These are phyloP conservation scores for Venturia effusa DNA, from an alignment of 2,329 filamentous ascomycete species.

Conservation along the genomic window DNA sequence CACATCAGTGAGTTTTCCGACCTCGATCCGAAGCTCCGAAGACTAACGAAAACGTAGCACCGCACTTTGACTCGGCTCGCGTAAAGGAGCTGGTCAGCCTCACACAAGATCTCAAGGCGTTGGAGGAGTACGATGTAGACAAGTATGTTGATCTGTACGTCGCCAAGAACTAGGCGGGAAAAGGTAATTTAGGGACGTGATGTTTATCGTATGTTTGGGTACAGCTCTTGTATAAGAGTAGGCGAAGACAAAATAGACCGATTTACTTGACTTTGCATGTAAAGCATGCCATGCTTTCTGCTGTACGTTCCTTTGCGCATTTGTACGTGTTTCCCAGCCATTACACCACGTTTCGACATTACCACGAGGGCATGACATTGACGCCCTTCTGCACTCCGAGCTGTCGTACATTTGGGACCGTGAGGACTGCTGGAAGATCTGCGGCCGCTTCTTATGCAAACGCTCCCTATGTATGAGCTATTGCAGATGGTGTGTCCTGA, in stretches of 20 bases:
- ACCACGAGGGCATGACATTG: too few relatives aligned
- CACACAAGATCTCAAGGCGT: constrained; percentile 59
- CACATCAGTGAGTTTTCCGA: constrained; percentile 75
- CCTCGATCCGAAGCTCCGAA: neutral
- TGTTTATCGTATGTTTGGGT: neutral
- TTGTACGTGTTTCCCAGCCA: too few relatives aligned
- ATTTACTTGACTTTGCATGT: neutral
- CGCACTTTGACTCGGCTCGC: constrained; percentile 32
- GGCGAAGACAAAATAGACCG: neutral
- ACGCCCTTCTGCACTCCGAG: too few relatives aligned
- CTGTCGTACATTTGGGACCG: too few relatives aligned
- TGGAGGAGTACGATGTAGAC: constrained; percentile 77
- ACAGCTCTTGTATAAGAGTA: neutral
- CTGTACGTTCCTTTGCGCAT: neutral
- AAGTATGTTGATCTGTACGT: constrained; percentile 85
- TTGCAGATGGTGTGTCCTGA: neutral
- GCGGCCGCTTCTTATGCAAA: too few relatives aligned
- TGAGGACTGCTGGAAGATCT: too few relatives aligned
- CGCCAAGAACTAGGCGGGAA: neutral
- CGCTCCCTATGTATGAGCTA: too few relatives aligned
- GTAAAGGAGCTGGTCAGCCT: constrained; percentile 77
- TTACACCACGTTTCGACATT: too few relatives aligned
- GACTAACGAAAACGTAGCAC: neutral
- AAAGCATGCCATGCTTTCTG: neutral
- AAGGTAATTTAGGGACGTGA: too few relatives aligned